Evolutionary conservation across 2,329 filamentous ascomycete genomes (phyloP).

Genomic region (Orbilia brochopaga): DNA sequence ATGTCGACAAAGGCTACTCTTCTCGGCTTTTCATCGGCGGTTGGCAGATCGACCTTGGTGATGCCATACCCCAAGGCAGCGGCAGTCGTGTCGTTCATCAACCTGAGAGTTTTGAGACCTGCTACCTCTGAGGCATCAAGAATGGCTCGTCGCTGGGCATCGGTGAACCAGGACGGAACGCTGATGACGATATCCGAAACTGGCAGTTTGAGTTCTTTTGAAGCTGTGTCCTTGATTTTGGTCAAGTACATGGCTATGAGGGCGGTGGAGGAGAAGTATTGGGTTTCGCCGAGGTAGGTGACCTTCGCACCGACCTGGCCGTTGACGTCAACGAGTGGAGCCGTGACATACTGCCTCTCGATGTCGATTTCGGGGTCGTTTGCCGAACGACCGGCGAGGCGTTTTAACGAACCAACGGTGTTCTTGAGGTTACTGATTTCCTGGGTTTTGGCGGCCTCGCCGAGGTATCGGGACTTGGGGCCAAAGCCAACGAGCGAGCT

Average conservation of each 20-base stretch:
- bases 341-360: constrained; percentile 89
- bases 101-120: constrained; percentile 85
- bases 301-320: constrained; percentile 96
- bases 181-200: constrained; percentile 93
- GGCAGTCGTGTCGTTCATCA: constrained; percentile 98
- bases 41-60: constrained; percentile 92
- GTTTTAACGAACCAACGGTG: constrained; percentile 90
- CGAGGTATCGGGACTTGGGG: constrained; percentile 89
- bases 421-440: constrained; percentile 99
- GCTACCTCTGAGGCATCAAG: constrained; percentile 93
- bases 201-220: constrained; percentile 84
- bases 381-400: constrained; percentile 83
- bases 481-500: constrained; percentile 95
- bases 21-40: constrained; percentile 86
- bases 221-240: constrained; percentile 88
- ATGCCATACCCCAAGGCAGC: constrained; percentile 96
- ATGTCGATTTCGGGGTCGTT: constrained; percentile 90
- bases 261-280: constrained; percentile 92
- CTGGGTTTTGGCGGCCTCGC: constrained; percentile 95
- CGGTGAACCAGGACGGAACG: constrained; percentile 96
- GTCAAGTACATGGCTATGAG: constrained; percentile 92
- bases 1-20: constrained; percentile 93
- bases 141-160: constrained; percentile 84
- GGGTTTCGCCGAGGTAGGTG: constrained; percentile 89
- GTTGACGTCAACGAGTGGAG: constrained; percentile 83